Base-by-base conservation (phyloP, 805 yeast species). In the Hanseniaspora guilliermondii region DNA sequence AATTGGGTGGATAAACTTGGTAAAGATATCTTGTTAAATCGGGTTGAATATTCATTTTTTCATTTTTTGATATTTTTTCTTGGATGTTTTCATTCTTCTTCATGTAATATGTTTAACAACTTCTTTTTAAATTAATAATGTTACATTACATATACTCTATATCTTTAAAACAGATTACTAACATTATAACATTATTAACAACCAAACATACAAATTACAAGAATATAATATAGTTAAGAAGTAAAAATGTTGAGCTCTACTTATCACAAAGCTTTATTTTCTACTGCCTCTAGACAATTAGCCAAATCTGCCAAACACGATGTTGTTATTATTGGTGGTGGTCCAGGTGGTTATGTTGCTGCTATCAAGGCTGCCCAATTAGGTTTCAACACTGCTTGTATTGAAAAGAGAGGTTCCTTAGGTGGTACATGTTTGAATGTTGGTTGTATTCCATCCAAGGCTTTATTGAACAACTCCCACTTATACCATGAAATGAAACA, bases 371-470 rank as follows among this genome's bases (percentile, higher is more conserved):
- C 96, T 57, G 98, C 98, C 49, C 99, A 93, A 76, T 76, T 89
- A 58, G 97, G 97, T 41, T 78, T 76, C 63, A 83, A 89, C 71
- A 87, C 96, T 54, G 98, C 97, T 36, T 93, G 98, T 78, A 75
- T 93, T 61, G 99, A 93, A 72, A 88, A 87, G 74, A 84, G 99
- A 72, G 99, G 99, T 46, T 73, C 80, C 45, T 78, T 94, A 59
- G 99, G 99, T 59, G 99, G 99, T 65, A 93, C 98, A 55, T 93
- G 99, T 80, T 76, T 94, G 64, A 93, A 93, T 71, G 97, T 93
- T 53, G 99, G 99, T 49, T 93, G 99, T 78, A 93, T 93, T 65
- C 99, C 99, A 57, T 93, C 98, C 60, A 93, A 93, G 73, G 86
- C 98, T 6, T 72, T 93, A 57, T 76, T 93, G 65, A 91, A 93